Conservation (phyloP, 1,284 basidiomycete species). For the Neonothopanus nambi region DNA sequence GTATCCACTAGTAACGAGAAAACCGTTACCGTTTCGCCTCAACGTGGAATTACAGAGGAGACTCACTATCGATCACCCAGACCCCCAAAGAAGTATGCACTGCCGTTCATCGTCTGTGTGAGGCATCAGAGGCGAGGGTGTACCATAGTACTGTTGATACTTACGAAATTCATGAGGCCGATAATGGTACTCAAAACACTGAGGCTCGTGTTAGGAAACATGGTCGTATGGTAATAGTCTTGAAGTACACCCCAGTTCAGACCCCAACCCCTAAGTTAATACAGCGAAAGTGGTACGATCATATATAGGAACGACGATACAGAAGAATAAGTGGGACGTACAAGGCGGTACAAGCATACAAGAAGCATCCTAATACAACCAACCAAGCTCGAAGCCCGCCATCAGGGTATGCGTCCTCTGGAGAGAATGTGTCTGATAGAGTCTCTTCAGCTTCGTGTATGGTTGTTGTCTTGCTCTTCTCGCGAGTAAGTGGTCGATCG, state of each 20-base stretch:
- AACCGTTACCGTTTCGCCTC: not conserved
- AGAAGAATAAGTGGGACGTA: not conserved
- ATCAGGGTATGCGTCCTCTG: constrained; percentile 8
- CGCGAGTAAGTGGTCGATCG: constrained; percentile 1
- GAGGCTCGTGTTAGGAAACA: constrained; percentile 17
- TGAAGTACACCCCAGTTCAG: constrained; percentile 20
- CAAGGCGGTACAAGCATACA: constrained; percentile 15
- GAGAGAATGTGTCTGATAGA: not conserved
- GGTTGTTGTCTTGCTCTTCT: not conserved
- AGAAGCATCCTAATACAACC: constrained; percentile 17
- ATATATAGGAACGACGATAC: not conserved
- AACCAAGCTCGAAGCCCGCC: constrained; percentile 16
- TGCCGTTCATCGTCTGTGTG: constrained; percentile 16
- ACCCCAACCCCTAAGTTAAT: constrained; percentile 19
- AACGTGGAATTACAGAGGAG: not conserved
- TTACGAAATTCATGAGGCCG: constrained; percentile 16
- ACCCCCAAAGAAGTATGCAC: constrained; percentile 18
- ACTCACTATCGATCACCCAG: constrained; percentile 20
- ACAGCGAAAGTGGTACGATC: not conserved
- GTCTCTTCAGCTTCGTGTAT: not conserved
- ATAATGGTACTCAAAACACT: constrained; percentile 11
- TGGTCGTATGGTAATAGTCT: constrained; percentile 19
- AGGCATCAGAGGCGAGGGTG: too few relatives aligned
- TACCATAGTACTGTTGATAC: not conserved
- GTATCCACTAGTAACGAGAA: constrained; percentile 13